Evolutionary conservation across 345 rosid genomes (phyloP), one percentile per base, ranked within the genome.

Genomic region (Hibiscus mutabilis): DNA sequence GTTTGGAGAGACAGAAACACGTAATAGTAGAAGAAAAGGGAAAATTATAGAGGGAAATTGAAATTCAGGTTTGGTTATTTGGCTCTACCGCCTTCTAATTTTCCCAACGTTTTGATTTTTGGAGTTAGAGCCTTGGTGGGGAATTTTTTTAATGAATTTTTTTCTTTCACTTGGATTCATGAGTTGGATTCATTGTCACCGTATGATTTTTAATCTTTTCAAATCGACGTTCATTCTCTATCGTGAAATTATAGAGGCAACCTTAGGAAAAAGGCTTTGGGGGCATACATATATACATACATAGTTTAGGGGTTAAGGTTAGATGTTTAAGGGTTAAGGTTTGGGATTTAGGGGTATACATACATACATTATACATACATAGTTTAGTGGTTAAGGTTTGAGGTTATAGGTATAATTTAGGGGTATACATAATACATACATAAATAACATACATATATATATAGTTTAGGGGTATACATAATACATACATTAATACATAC

Each of bases 151-250:
- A 46, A 7, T 8, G 16, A 59, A 59, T 24, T 59, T 15, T 3
- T 31, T 57, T 9, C 27, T 57, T 53, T 52, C 60, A 70, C 73
- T 29, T 3, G 66, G 74, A 70, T n/a, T n/a, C n/a, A n/a, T n/a
- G n/a, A n/a, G n/a, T n/a, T n/a, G n/a, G n/a, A n/a, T 70, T 44
- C 8, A 16, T 42, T 25, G 16, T 33, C 35, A 69, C 73, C 52
- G 35, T 35, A 13, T 25, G 7, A 14, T 9, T 68, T 6, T n/a
- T 6, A 8, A 5, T 42, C 12, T 27, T 21, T 3, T 65, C 24
- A 4, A 65, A 44, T 65, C 49, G 1, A 64, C 52, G 68, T 16
- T 21, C 60, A 18, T 22, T 24, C 9, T 51, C 21, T n/a, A 7
- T 47, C 1, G 6, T 16, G 19, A 49, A 40, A 40, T n/a, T 25